Evolutionary conservation across 805 yeast genomes (phyloP).

Genomic region (Hanseniaspora clermontiae): DNA sequence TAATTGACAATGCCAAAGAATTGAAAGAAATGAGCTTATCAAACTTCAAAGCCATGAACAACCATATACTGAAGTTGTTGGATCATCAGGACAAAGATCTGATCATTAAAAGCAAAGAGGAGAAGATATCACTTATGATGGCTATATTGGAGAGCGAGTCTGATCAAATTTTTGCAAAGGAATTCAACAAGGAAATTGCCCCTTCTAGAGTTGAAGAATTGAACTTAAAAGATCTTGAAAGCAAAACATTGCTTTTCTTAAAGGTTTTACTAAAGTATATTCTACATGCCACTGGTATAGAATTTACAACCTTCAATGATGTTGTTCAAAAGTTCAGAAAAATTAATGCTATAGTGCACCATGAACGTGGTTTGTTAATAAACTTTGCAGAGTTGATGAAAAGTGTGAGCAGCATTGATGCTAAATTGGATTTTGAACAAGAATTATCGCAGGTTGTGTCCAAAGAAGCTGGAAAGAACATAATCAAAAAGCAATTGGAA

Average conservation of each 20-base stretch:
- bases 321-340: neutral
- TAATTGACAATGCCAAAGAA: neutral
- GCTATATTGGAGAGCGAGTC: neutral
- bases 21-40: neutral
- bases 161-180: neutral
- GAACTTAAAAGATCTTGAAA: neutral
- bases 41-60: neutral
- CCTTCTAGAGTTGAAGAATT: neutral
- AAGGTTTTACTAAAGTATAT: neutral
- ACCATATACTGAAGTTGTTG: neutral
- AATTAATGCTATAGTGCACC: neutral
- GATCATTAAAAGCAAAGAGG: neutral
- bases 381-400: neutral
- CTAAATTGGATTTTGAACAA: neutral
- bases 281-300: neutral
- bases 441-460: neutral
- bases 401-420: neutral
- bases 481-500: neutral
- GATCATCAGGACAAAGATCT: neutral
- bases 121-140: neutral
- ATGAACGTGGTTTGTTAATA: neutral
- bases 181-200: neutral
- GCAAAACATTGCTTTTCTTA: neutral
- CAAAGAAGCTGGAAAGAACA: neutral
- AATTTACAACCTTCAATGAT: neutral